Evolutionary conservation across 768 basidiomycete genomes (phyloP).

Genomic region (Mycena chlorophos): DNA sequence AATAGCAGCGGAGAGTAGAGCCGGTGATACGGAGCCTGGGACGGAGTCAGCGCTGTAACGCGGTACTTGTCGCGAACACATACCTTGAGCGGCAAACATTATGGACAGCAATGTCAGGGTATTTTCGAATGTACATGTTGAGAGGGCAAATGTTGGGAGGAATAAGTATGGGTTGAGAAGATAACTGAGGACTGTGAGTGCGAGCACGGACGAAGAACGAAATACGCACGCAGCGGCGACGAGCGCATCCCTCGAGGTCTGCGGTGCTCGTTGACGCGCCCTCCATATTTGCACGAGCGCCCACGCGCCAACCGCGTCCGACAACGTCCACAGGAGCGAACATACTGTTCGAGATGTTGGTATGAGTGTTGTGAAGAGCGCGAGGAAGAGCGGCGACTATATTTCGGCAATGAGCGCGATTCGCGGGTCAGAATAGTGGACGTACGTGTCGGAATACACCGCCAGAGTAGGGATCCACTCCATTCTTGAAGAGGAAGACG

Average conservation of each 20-base stretch:
- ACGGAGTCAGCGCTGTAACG: not conserved
- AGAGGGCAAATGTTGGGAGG: constrained; percentile 75
- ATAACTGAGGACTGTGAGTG: constrained; percentile 51
- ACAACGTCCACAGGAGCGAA: constrained; percentile 67
- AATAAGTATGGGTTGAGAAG: constrained; percentile 89
- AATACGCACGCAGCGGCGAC: constrained; percentile 66
- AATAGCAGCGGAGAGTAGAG: constrained; percentile 69
- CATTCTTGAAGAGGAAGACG: constrained; percentile 73
- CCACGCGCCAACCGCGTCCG: constrained; percentile 69
- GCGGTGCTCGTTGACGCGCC: constrained; percentile 51
- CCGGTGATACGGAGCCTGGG: constrained; percentile 56
- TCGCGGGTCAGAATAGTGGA: not conserved
- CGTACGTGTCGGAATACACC: constrained; percentile 85
- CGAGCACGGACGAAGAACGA: not conserved
- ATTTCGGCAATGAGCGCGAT: constrained; percentile 8
- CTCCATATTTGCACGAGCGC: constrained; percentile 69
- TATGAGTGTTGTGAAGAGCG: constrained; percentile 70
- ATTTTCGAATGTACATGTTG: constrained; percentile 84
- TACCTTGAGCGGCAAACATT: constrained; percentile 74
- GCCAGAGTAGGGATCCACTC: constrained; percentile 86
- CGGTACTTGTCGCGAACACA: not conserved
- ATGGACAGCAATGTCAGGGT: constrained; percentile 64
- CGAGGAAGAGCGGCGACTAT: constrained; percentile 81
- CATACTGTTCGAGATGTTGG: constrained; percentile 51
- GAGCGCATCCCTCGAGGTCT: constrained; percentile 55